Conservation (phyloP, 2,329 filamentous ascomycete species). For the Alternaria triticimaculans region DNA sequence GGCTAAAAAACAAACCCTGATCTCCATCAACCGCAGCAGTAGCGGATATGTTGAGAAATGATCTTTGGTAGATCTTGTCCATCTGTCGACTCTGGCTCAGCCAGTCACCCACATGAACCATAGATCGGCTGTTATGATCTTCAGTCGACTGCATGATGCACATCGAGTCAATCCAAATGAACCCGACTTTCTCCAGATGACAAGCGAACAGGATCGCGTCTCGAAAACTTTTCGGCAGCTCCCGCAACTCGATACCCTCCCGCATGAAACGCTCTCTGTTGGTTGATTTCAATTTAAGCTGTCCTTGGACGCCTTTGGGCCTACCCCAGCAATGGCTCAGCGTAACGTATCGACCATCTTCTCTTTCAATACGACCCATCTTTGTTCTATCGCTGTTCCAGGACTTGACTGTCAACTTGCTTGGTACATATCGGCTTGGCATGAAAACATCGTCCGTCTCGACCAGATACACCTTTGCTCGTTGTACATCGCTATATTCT, state of each 20-base stretch:
- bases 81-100: conserved; percentile 19
- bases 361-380: neutral
- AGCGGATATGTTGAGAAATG: conserved; percentile 34
- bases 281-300: neutral
- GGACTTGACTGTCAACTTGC: neutral
- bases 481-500: neutral
- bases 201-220: conserved; percentile 15
- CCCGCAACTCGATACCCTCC: conserved; percentile 5
- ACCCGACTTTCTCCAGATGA: conserved; percentile 11
- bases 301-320: neutral
- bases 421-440: neutral
- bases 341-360: conserved; percentile 9
- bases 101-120: conserved; percentile 19
- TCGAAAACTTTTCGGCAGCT: conserved; percentile 19
- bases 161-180: conserved; percentile 24
- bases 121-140: neutral
- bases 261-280: conserved; percentile 2
- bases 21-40: conserved; percentile 22
- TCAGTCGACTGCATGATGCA: conserved; percentile 9
- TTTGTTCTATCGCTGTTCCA: neutral
- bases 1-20: conserved; percentile 20
- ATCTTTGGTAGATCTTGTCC: conserved; percentile 19
- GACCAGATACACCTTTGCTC: neutral
- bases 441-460: conserved; percentile 1
- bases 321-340: conserved; percentile 22